Evolutionary conservation across 305 asterid genomes (phyloP), one percentile per base, ranked within the genome.

Genomic region (Solanum hybrid): DNA sequence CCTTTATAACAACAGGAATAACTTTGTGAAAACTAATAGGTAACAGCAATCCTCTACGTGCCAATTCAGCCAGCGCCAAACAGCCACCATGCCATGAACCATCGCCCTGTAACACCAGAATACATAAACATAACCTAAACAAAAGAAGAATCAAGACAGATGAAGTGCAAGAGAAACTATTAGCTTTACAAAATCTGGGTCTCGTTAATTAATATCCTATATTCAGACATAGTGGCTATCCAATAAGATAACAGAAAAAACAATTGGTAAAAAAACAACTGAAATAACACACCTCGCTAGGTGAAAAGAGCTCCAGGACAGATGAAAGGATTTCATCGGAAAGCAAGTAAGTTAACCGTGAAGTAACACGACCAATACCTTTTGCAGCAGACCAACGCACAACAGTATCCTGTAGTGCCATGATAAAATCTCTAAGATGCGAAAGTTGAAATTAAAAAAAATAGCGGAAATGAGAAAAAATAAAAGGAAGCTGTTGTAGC

Each of bases 51-150:
- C 99, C 99, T 94, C 99, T 93, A 85, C 98, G 99, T 88, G 99
- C 98, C 94, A 97, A 93, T 93, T 97, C 99, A 90, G 99, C 99
- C 93, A 97, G 92, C 84, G 99, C 99, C 93, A 97, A 96, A 94
- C 99, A 97, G 79, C 99, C 99, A 92, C 99, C 99, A 85, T 97
- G 99, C 99, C 99, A 97, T 78, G 99, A 97, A 83, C 99, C 99
- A 94, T 97, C 99, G 17, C 99, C 99, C 99, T 97, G 90, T 85
- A 33, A 88, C 73, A 91, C 68, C 27, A 90, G 90, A 90, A 91
- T 87, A 89, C 65, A 84, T 34, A 70, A 92, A 41, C 88, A 89
- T 70, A 88, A 36, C 38, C 88, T 79, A 89, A 84, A 70, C 65
- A 24, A 91, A 37, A 26, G 80, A 89, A 75, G 29, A 89, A 80